Evolutionary conservation across 1,284 basidiomycete genomes (phyloP), one percentile per base, ranked within the genome.

Genomic region (Malassezia pachydermatis): DNA sequence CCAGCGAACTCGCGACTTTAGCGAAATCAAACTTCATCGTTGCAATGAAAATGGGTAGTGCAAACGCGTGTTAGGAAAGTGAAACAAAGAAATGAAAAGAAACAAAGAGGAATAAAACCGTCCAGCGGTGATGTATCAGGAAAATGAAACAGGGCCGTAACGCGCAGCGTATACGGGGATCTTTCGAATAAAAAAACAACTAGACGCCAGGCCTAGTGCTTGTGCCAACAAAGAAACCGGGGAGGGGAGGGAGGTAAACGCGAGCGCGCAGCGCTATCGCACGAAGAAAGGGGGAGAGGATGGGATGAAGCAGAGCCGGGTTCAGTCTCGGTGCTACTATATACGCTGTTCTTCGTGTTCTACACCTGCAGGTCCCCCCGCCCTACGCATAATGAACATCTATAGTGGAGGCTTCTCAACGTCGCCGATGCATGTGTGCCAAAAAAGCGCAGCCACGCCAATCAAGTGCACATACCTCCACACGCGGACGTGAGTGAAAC

Each of bases 1-100:
- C 67, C 2, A 70, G 62, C 22, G 58, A 52, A 24, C 48, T 55
- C 23, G 66, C 67, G 25, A 70, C 49, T 20, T 38, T 40, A 10
- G 38, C 20, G 32, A 51, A 46, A 13, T 51, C 49, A 11, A 41
- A 19, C 28, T 51, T 36, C 49, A 51, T 51, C 16, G 11, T 34
- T 10, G 10, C 14, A 14, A 39, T 34, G 4, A 17, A 24, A 27
- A 35, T 23, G 32, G 22, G 19, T 32, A 27, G 29, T 25, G 23
- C n/a, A 38, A 28, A 40, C n/a, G n/a, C n/a, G n/a, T n/a, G n/a
- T n/a, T n/a, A n/a, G n/a, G 22, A 27, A 14, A 10, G n/a, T 9
- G n/a, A 30, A 30, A 30, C 29, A 30, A n/a, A 9, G n/a, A 30
- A 9, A 30, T 10, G 10, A 30, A n/a, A 30, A 30, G 29, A 9